Evolutionary conservation across 2,329 filamentous ascomycete genomes (phyloP).

Genomic region (Albifimbria verrucaria): DNA sequence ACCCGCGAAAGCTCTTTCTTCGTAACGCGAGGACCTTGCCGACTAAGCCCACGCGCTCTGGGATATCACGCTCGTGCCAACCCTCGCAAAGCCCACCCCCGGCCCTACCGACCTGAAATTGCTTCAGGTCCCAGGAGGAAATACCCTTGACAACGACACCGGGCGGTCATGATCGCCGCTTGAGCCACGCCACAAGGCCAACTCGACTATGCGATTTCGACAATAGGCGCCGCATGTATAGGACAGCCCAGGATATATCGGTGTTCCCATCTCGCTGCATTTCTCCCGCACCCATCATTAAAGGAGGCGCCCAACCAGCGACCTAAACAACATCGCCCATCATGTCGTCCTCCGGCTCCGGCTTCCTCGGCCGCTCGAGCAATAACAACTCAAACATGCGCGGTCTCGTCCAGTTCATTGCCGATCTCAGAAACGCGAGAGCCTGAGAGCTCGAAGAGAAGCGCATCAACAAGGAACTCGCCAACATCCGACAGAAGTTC

Average conservation of each 20-base stretch:
- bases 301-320: background rate
- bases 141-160: background rate
- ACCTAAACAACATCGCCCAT: conserved; percentile 17
- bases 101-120: too few species aligned
- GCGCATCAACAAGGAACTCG: conserved; percentile 98
- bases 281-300: background rate
- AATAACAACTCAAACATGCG: conserved; percentile 67
- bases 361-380: conserved; percentile 64
- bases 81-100: too few species aligned
- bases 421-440: conserved; percentile 89
- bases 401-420: conserved; percentile 96
- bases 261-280: background rate
- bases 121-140: too few species aligned
- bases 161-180: conserved; percentile 18
- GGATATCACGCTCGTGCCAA: too few species aligned
- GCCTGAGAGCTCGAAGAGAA: conserved; percentile 97
- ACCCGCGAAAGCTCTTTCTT: background rate
- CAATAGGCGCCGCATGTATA: conserved; percentile 23
- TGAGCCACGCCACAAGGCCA: conserved; percentile 20
- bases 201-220: conserved; percentile 29
- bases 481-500: conserved; percentile 98
- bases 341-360: conserved; percentile 56
- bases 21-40: too few species aligned
- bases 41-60: too few species aligned
- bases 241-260: conserved; percentile 4